Conservation (phyloP, 2,329 filamentous ascomycete species). For the Ceratocystis cubensis region DNA sequence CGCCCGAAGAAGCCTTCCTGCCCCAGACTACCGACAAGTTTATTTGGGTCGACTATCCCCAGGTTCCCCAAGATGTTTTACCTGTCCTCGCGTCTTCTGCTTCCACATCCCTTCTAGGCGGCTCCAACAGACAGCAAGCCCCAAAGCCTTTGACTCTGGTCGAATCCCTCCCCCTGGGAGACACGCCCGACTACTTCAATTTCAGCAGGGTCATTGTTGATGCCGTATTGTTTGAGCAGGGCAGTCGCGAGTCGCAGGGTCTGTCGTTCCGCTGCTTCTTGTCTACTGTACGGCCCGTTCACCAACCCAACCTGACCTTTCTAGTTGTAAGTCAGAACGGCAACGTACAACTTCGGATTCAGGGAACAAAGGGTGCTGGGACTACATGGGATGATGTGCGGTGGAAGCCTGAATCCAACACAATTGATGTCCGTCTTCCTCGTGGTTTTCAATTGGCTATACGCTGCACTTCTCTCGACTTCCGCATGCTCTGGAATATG, state of each 20-base stretch:
- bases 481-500: constrained; percentile 65
- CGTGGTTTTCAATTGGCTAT: constrained; percentile 63
- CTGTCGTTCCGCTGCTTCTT: constrained; percentile 62
- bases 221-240: constrained; percentile 57
- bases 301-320: constrained; percentile 57
- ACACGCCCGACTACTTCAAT: constrained; percentile 60
- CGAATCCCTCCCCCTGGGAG: constrained; percentile 63
- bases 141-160: constrained; percentile 38
- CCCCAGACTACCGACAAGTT: constrained; percentile 67
- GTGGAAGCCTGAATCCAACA: constrained; percentile 58
- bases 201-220: constrained; percentile 69
- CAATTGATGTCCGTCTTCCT: constrained; percentile 57
- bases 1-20: constrained; percentile 54
- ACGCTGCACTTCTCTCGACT: constrained; percentile 64
- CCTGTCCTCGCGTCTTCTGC: constrained; percentile 45
- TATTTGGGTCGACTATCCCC: constrained; percentile 70
- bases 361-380: constrained; percentile 52
- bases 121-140: constrained; percentile 35
- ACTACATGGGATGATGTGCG: constrained; percentile 70
- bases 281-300: constrained; percentile 58
- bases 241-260: constrained; percentile 52
- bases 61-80: constrained; percentile 57
- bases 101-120: constrained; percentile 35
- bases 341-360: constrained; percentile 61
- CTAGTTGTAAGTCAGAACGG: constrained; percentile 70